Base-by-base conservation (phyloP, 192 early-diverging fungal genomes). In the Umbelopsis vinacea region DNA sequence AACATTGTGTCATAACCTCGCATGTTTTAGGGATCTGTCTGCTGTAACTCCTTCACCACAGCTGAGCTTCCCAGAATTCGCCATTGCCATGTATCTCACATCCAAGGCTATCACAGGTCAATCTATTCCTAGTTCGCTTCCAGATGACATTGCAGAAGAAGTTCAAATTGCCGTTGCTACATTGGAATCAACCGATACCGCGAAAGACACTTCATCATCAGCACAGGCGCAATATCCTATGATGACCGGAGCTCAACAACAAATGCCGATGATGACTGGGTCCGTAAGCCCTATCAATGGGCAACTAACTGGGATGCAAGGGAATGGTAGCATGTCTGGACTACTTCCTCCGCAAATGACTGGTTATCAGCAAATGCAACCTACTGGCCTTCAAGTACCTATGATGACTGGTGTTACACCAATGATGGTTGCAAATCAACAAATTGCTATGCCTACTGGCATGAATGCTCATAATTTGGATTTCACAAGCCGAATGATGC, bases 81-180 rank as follows among this genome's bases (percentile, higher is more conserved):
- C 81, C 46, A 72, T 91, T 54, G 85, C 88, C 52, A 88, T 91
- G 89, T 89, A 82, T 68, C 74, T 91, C 43, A 83, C 88, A 0
- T 79, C 86, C 29, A 79, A 77, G 4, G 80, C 84, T 35, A 71
- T 89, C 26, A 74, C 55, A 6, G 87, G 87, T n/a, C 82, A 87
- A 57, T 67, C 78, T 0, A 26, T 91, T 46, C 89, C 89, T 2
- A 69, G 54, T 7, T 72, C 68, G 19, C 70, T 89, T 46, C 85
- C 87, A 21, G 73, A 81, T 24, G 76, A 79, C 35, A 80, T 91
- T 38, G 71, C 47, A 10, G 78, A 82, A 11, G 88, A 89, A 68
- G 79, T 80, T 11, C 68, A 76, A 66, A 40, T 81, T 24, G 79
- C 79, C 9, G 71, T 81, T 50, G 79, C 79, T 3, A 81, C 75